phyloP scores from a whole-genome alignment of 805 yeast species.

The Sungouiella thailandica region DNA sequence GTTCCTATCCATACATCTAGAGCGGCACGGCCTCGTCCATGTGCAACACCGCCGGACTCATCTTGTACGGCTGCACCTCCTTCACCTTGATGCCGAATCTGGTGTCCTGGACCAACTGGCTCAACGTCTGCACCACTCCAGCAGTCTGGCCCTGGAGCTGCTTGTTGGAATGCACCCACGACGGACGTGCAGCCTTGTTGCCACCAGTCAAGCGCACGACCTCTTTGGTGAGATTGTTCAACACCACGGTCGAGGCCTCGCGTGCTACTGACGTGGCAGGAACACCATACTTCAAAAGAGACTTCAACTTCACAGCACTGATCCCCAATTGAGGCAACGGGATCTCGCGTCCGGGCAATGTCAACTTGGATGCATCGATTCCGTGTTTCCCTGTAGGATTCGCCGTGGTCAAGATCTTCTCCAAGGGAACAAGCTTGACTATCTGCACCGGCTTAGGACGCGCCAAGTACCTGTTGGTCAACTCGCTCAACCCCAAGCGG shows the following conservation, averaged over 20 bases:
- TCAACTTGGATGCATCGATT: conserved; percentile 59
- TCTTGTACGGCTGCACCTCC: conserved; percentile 31
- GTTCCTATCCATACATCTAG: conserved; percentile 6
- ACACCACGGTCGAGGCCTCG: conserved; percentile 70
- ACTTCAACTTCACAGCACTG: conserved; percentile 61
- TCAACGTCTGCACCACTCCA: conserved; percentile 49
- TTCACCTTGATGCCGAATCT: conserved; percentile 65
- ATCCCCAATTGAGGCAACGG: conserved; percentile 74
- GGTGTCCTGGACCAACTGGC: conserved; percentile 57
- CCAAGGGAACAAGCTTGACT: conserved; percentile 71
- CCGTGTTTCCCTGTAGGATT: conserved; percentile 67
- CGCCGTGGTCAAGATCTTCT: conserved; percentile 53
- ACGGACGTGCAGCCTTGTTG: conserved; percentile 57
- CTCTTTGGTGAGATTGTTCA: conserved; percentile 48
- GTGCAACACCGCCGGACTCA: conserved; percentile 12
- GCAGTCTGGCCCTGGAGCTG: conserved; percentile 48
- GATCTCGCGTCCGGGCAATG: conserved; percentile 67
- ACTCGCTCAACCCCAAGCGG: conserved; percentile 75
- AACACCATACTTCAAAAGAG: conserved; percentile 48
- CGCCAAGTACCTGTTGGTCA: conserved; percentile 72
- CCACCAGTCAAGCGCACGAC: conserved; percentile 82
- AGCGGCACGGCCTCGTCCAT: conserved; percentile 18
- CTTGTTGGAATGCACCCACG: conserved; percentile 82
- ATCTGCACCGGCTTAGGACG: conserved; percentile 67
- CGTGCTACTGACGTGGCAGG: conserved; percentile 62